A percentile compares a stretch with the other conserved stretches of the same genome.
Evolutionary conservation across 495 filamentous ascomycete species (phyloP).

Genomic region (Rusavskia elegans): DNA sequence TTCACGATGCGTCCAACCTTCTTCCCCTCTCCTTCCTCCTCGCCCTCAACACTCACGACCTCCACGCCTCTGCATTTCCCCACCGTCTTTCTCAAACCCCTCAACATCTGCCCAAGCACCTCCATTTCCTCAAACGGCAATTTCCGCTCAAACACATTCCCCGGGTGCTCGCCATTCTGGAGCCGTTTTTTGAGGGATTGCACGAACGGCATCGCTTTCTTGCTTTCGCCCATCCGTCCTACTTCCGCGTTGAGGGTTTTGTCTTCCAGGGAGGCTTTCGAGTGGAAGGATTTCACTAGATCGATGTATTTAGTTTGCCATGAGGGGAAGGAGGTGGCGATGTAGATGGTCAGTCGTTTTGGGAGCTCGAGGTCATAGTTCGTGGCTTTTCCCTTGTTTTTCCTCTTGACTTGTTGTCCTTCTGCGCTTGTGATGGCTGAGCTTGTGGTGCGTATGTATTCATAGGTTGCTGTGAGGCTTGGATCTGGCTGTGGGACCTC

Average conservation of each 20-base stretch:
- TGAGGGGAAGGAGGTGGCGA: slow-evolving; percentile 56
- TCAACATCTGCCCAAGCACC: slow-evolving; percentile 43
- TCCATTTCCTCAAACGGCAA: slow-evolving; percentile 73
- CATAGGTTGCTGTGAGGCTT: slow-evolving; percentile 54
- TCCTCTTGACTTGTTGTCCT: slow-evolving; percentile 60
- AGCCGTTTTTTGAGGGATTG: slow-evolving; percentile 73
- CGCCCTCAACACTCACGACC: slow-evolving; percentile 51
- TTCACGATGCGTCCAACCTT: slow-evolving; percentile 53
- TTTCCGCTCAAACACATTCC: slow-evolving; percentile 62
- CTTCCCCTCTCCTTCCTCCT: slow-evolving; percentile 48
- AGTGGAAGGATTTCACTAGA: slow-evolving; percentile 52
- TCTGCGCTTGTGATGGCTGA: slow-evolving; percentile 79
- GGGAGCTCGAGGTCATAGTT: slow-evolving; percentile 76
- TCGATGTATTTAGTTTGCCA: slow-evolving; percentile 93
- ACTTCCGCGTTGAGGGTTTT: slow-evolving; percentile 62
- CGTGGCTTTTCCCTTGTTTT: slow-evolving; percentile 72
- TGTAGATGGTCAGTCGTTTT: slow-evolving; percentile 82
- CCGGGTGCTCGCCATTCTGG: slow-evolving; percentile 34
- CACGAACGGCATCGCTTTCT: slow-evolving; percentile 96
- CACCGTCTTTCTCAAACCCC: slow-evolving; percentile 45
- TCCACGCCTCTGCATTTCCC: slow-evolving; percentile 43
- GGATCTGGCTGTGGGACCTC: slow-evolving; percentile 40
- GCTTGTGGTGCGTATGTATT: slow-evolving; percentile 61
- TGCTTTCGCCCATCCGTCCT: slow-evolving; percentile 72
- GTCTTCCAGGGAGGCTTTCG: slow-evolving; percentile 46